Base-by-base conservation (phyloP, 176 grass and related monocot species). In the Phyllostachys edulis region DNA sequence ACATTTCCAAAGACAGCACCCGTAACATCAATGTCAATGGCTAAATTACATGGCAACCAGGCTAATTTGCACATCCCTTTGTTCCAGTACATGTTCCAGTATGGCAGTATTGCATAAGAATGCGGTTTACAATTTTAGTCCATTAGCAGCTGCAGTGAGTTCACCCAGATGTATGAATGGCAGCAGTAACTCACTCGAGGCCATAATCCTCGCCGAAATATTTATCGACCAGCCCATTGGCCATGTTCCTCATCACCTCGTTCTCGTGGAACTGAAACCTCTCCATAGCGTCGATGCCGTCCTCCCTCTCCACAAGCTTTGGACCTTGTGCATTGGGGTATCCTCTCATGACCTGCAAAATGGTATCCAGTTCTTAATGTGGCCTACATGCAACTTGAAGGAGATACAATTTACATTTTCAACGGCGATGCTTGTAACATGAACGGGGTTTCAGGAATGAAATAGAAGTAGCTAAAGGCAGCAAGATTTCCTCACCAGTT, bases 211-310 rank as follows among this genome's bases (percentile, higher is more conserved):
- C 93, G 1, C 96, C 93, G 7, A 98, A 98, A 64, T 98, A 96
- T 68, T 92, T 95, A 63, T 98, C 93, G 8, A 98, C 89, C 77
- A 98, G 39, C 16, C 82, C 85, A 36, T 98, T 98, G 72, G 96
- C 96, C 96, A 95, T 92, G 85, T 87, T 95, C 83, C 93, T 93
- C 90, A 98, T 93, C 75, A 87, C 57, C 71, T 93, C 88, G 40
- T 98, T 98, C 88, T 96, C 96, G 47, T 98, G 96, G 85, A 98
- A 98, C 80, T 98, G 96, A 77, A 96, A 98, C 69, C 93, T 93
- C 79, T 98, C 96, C 93, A 96, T 98, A 14, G 93, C 93, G 17
- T 95, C 93, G 5, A 96, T 98, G 64, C 93, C 96, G 3, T 98
- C 91, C 88, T 90, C 89, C 73, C 56, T 76, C 80, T 98, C 96